Percentiles rank a stretch among this genome's conserved stretches.
phyloP scores from a whole-genome alignment of 225 moss, liverwort and hornwort genomes.

The Sphagnum tenellum region DNA sequence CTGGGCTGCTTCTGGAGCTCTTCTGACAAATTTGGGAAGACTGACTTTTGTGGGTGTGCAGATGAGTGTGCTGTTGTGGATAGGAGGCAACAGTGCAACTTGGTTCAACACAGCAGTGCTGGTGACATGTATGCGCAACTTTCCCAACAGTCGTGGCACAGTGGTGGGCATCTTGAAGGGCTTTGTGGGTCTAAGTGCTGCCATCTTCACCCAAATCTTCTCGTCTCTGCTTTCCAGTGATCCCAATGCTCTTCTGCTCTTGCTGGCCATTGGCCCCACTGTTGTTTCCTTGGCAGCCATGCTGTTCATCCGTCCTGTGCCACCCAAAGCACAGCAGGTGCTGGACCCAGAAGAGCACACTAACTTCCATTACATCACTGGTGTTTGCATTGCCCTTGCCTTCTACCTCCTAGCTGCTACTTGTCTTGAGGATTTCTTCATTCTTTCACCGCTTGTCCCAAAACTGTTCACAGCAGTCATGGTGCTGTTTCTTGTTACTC shows the following conservation, averaged over 20 bases:
- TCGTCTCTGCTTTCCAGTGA: conserved; percentile 29
- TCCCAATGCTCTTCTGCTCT: conserved; percentile 45
- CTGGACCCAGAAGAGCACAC: conserved; percentile 46
- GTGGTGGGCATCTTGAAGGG: conserved; percentile 94
- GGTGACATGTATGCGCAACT: conserved; percentile 84
- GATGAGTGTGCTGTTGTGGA: conserved; percentile 42
- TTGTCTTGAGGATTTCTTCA: conserved; percentile 26
- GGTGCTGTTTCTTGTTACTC: conserved; percentile 51
- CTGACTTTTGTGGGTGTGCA: conserved; percentile 4
- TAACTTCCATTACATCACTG: conserved; percentile 58
- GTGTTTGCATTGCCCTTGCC: conserved; percentile 64
- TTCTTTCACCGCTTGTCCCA: conserved; percentile 18
- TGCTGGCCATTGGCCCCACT: conserved; percentile 53
- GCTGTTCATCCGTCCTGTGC: conserved; percentile 68
- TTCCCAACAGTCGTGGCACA: conserved; percentile 66
- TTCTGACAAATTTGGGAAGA: too few species aligned
- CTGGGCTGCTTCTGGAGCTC: too few species aligned
- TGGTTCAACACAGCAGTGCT: conserved; percentile 79
- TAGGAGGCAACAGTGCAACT: conserved; percentile 64
- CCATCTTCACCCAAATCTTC: conserved; percentile 71
- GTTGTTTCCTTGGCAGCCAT: conserved; percentile 52
- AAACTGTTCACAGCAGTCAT: conserved; percentile 43
- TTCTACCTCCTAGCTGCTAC: conserved; percentile 48
- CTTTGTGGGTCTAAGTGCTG: conserved; percentile 76
- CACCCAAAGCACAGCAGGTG: conserved; percentile 10